Percentiles rank a stretch among this genome's conserved stretches.
phyloP scores from a whole-genome alignment of 139 green algal species.

The Trebouxia sp. region DNA sequence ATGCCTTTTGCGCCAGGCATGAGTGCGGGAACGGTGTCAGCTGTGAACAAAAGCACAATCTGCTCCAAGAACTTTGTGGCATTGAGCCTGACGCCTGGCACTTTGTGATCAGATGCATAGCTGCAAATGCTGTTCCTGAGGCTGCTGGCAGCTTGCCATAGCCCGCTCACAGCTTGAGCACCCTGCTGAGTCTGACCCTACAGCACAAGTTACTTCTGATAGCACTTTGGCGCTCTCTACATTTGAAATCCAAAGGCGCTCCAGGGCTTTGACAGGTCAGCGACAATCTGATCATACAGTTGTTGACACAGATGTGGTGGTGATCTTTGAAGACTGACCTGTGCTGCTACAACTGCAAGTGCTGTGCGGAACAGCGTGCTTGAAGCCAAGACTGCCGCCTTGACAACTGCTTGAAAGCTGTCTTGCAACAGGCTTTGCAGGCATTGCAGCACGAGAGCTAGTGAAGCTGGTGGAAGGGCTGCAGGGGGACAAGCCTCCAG shows the following conservation, averaged over 20 bases:
- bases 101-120: slow-evolving; percentile 10
- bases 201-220: neutral
- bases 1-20: neutral
- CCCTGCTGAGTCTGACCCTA: neutral
- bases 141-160: neutral
- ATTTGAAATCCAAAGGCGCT: too few relatives aligned
- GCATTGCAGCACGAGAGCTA: slow-evolving; percentile 3
- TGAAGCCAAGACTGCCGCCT: slow-evolving; percentile 14
- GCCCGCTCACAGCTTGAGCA: neutral
- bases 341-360: neutral
- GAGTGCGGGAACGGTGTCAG: slow-evolving; percentile 37
- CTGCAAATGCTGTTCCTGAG: slow-evolving; percentile 15
- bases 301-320: neutral
- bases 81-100: slow-evolving; percentile 34
- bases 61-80: slow-evolving; percentile 53
- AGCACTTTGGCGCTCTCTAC: too few relatives aligned
- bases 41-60: slow-evolving; percentile 47
- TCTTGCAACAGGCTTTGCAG: slow-evolving; percentile 7
- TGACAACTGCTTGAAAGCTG: slow-evolving; percentile 10
- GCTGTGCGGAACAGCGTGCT: slow-evolving; percentile 19
- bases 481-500: neutral
- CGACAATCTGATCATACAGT: neutral
- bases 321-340: neutral
- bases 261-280: too few relatives aligned
- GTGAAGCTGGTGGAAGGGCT: neutral